Conservation (phyloP, 306 rosid species). For the Quercus bicolor region DNA sequence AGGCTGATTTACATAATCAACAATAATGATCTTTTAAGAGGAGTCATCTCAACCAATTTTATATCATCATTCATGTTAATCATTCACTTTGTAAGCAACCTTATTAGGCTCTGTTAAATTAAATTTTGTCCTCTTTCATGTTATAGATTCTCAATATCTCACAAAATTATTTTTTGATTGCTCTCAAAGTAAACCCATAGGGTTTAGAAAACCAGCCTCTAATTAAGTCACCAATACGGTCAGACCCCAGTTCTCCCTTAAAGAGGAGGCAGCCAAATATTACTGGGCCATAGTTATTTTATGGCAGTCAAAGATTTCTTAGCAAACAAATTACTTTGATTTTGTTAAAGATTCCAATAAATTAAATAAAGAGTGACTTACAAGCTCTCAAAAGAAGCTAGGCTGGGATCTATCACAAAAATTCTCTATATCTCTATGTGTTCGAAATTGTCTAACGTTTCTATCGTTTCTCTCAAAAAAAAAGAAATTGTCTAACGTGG, state of each 20-base stretch:
- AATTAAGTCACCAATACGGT: slow-evolving; percentile 26
- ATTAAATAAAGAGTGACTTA: slow-evolving; percentile 47
- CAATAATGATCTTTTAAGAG: not conserved
- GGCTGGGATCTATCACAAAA: slow-evolving; percentile 48
- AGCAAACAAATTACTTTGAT: slow-evolving; percentile 39
- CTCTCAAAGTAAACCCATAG: not conserved
- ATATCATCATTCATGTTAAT: not conserved
- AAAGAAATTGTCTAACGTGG: too few species aligned
- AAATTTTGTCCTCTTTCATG: not conserved
- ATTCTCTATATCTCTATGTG: slow-evolving; percentile 12
- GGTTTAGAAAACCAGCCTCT: slow-evolving; percentile 41
- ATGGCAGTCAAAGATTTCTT: slow-evolving; percentile 47
- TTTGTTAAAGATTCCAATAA: slow-evolving; percentile 8
- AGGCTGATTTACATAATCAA: too few species aligned
- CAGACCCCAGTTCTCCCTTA: slow-evolving; percentile 18
- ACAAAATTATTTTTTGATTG: not conserved
- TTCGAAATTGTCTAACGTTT: too few species aligned
- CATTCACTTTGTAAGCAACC: not conserved
- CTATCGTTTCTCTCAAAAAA: too few species aligned
- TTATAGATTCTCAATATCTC: slow-evolving; percentile 1
- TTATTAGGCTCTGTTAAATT: not conserved
- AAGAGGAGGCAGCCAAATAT: slow-evolving; percentile 67
- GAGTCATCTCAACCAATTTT: not conserved
- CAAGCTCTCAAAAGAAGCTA: slow-evolving; percentile 38
- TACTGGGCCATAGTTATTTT: slow-evolving; percentile 72